Evolutionary conservation across 768 basidiomycete species (phyloP).

Genomic region (Basidioascus undulatus): DNA sequence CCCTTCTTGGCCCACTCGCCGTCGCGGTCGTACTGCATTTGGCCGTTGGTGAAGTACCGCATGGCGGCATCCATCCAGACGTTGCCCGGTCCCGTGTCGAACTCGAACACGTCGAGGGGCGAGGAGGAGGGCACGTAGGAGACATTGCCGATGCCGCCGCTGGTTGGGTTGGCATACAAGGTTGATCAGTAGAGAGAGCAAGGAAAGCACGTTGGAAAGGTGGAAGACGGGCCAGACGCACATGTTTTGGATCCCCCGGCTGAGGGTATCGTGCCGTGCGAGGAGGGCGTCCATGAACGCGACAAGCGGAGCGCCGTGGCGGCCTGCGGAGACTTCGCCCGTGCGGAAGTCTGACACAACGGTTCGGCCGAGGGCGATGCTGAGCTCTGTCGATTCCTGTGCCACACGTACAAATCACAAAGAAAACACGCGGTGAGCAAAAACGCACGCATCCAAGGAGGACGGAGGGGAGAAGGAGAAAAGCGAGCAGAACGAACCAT

Average conservation of each 20-base stretch:
- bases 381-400: background rate
- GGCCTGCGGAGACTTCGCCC: background rate
- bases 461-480: background rate
- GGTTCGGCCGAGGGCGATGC: background rate
- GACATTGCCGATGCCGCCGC: too few relatives aligned
- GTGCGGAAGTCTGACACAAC: background rate
- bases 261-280: too few relatives aligned
- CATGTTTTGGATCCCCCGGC: too few relatives aligned
- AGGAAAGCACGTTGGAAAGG: too few relatives aligned
- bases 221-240: too few relatives aligned
- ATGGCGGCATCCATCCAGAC: background rate
- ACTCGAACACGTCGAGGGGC: background rate
- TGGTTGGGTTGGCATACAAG: too few relatives aligned
- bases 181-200: too few relatives aligned
- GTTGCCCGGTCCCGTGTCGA: background rate
- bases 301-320: background rate
- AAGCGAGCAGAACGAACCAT: background rate
- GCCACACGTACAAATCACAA: background rate
- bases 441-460: background rate
- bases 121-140: too few relatives aligned
- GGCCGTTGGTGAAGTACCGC: background rate
- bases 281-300: background rate
- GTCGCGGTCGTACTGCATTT: background rate
- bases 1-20: background rate
- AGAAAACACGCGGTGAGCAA: background rate